Base-by-base conservation (phyloP, 805 yeast species). In the Metschnikowia chrysomelidarum region DNA sequence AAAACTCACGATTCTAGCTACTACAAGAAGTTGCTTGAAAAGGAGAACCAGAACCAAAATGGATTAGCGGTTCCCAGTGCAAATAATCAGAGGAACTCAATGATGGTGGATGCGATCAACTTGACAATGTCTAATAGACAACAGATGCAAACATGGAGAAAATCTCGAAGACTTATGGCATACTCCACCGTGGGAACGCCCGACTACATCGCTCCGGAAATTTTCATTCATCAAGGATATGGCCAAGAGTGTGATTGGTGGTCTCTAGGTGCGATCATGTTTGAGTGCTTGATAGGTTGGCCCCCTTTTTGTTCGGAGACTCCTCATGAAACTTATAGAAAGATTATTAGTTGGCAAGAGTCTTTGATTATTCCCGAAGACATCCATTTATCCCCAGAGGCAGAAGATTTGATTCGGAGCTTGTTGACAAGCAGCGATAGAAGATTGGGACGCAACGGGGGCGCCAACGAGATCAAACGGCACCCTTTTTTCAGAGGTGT, bases 181-280 rank as follows among this genome's bases (percentile, higher is more conserved):
- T 88, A 88, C 56, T 87, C 96, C 6, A 89, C 97, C 0, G 97
- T 88, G 19, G 97, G 97, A 29, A 88, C 97, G 0, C 97, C 97
- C 0, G 96, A 88, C 59, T 88, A 88, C 57, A 88, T 88, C 60
- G 96, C 96, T 1, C 97, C 97, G 0, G 97, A 88, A 57, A 89
- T 88, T 42, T 88, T 88, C 52, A 70, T 87, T 30, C 87, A 87
- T 51, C 93, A 88, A 64, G 97, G 97, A 4, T 88, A 88, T 60
- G 95, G 96, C 9, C 95, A 87, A 63, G 96, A 88, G 56, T 88
- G 97, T 64, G 97, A 88, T 60, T 88, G 97, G 97, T 88, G 97
- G 97, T 84, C 95, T 7, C 64, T 88, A 28, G 97, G 97, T 19
- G 95, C 96, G 1, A 88, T 88, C 55, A 89, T 88, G 97, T 88